Base-by-base conservation (phyloP, 805 yeast genomes). In the Starmerella floris region DNA sequence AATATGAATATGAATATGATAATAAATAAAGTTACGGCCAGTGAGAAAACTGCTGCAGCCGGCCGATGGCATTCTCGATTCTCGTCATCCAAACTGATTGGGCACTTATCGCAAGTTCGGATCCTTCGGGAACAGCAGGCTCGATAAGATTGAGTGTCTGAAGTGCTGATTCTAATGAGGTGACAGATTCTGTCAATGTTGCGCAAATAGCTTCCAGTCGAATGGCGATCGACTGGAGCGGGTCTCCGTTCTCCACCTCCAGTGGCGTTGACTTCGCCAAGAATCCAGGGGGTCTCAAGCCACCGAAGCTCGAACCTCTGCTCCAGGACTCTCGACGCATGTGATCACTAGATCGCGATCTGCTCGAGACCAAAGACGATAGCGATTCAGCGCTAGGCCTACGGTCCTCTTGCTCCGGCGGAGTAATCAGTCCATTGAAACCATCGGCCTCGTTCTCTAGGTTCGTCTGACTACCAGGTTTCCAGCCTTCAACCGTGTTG, bases 201-300 rank as follows among this genome's bases (percentile, higher is more conserved):
- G 30, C 23, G 32, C 54, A 45, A 3, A 42, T 23, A 2, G 48
- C 48, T 17, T 50, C 54, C 9, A 50, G 32, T 8, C 43, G 17
- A 16, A 9, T 20, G 5, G 58, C 61, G 30, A 61, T 56, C 23
- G 65, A 59, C 60, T 56, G 42, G 33, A 40, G 16, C n/a, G 34
- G 34, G 8, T 31, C 34, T n/a, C n/a, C n/a, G 22, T 5, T 16
- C 5, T 17, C 34, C 11, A 6, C 8, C 13, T 25, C 28, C 8
- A 9, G 11, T 9, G 28, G 28, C n/a, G n/a, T n/a, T n/a, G n/a
- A n/a, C n/a, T n/a, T n/a, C 28, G 28, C 11, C 28, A 25, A 25
- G 8, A 13, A 13, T 13, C 8, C 28, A 9, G 28, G 28, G 8
- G 28, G 11, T 25, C 28, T 8, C 8, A 13, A 9, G 28, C 28